Conservation (phyloP, 2,329 filamentous ascomycete species). For the Aureobasidium namibiae region DNA sequence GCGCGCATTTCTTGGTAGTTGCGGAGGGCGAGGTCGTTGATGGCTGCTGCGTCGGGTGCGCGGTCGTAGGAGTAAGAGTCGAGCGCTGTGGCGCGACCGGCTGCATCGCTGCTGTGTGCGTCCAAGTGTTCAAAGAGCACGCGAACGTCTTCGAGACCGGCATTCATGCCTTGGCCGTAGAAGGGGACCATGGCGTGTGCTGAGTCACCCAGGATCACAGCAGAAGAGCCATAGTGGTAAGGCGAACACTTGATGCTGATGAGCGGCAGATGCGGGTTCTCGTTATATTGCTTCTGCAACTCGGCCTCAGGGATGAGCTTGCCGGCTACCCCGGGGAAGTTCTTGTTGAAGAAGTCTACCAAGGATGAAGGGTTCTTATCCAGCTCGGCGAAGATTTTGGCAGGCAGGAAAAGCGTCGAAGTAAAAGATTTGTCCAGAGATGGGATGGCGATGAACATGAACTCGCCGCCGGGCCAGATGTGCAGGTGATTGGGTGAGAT, state of each 20-base stretch:
- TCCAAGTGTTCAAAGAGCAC: slow-evolving; percentile 80
- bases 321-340: slow-evolving; percentile 79
- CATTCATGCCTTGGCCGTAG: slow-evolving; percentile 97
- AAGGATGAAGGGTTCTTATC: slow-evolving; percentile 54
- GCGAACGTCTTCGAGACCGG: slow-evolving; percentile 86
- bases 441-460: slow-evolving; percentile 98
- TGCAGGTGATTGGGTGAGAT: slow-evolving; percentile 92
- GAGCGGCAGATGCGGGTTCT: slow-evolving; percentile 83
- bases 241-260: slow-evolving; percentile 90
- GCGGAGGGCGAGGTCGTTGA: slow-evolving; percentile 82
- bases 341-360: slow-evolving; percentile 64
- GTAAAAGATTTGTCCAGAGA: slow-evolving; percentile 85
- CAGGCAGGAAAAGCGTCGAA: slow-evolving; percentile 84
- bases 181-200: slow-evolving; percentile 98
- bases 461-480: slow-evolving; percentile 89
- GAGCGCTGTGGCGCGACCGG: slow-evolving; percentile 43
- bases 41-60: slow-evolving; percentile 71
- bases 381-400: slow-evolving; percentile 58
- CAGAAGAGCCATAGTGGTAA: slow-evolving; percentile 69
- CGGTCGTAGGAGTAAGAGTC: slow-evolving; percentile 67
- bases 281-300: slow-evolving; percentile 64
- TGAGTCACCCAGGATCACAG: slow-evolving; percentile 83
- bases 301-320: slow-evolving; percentile 58
- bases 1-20: slow-evolving; percentile 94
- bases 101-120: slow-evolving; percentile 45